These are phyloP conservation scores for Dalechampia spathulata DNA, from an alignment of 441 rosid species.

Conservation along the genomic window DNA sequence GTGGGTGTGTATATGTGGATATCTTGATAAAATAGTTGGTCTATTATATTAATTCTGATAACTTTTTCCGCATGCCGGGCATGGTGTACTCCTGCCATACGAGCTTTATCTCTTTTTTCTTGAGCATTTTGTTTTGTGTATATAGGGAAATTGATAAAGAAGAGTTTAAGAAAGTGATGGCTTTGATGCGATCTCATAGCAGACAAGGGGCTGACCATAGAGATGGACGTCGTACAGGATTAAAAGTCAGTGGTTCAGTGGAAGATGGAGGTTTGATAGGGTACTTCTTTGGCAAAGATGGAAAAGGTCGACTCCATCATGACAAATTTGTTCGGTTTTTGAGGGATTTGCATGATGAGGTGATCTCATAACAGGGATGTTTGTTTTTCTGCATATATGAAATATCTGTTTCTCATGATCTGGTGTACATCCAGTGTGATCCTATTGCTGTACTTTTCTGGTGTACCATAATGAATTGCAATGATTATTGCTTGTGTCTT, in stretches of 20 bases:
- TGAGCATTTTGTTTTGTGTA: not conserved
- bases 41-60: too few species aligned
- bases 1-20: conserved; percentile 46
- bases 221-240: conserved; percentile 63
- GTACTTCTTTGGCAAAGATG: conserved; percentile 84
- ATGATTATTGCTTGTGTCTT: not conserved
- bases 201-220: conserved; percentile 71
- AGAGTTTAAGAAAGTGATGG: conserved; percentile 89
- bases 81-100: too few species aligned
- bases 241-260: conserved; percentile 57
- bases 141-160: conserved; percentile 70
- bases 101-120: not conserved
- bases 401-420: too few species aligned
- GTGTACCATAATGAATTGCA: not conserved
- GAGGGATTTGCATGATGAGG: conserved; percentile 71
- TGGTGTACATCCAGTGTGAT: too few species aligned
- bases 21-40: too few species aligned
- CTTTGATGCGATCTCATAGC: conserved; percentile 71
- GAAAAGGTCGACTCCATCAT: conserved; percentile 48
- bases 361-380: too few species aligned
- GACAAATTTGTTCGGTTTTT: conserved; percentile 68
- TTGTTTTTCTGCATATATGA: too few species aligned
- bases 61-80: too few species aligned
- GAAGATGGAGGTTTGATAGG: conserved; percentile 82
- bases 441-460: not conserved